Base-by-base conservation (phyloP, 768 basidiomycete genomes). In the Mycena filopes region DNA sequence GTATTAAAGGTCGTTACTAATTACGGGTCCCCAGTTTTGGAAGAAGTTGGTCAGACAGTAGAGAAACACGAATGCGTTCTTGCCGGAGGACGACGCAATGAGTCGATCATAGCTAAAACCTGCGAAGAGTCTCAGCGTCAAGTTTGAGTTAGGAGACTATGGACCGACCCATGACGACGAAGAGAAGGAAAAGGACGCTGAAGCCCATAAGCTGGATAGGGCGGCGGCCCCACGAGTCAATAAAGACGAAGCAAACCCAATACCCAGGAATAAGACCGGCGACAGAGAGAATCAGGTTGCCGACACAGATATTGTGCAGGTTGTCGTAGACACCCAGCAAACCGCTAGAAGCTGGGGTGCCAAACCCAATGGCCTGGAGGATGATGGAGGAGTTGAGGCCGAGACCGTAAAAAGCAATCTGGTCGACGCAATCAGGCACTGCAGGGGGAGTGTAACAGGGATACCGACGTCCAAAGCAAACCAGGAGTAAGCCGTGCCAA, bases 41-140 rank as follows among this genome's bases (percentile, higher is more conserved):
- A 94, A 93, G 81, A 94, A 94, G 75, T 92, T 91, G 71, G 92
- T 86, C n/a, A 95, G 80, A 74, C 92, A 92, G 80, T 95, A 95
- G 28, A 93, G 84, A 80, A 91, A 90, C 51, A 93, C 88, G 75
- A 95, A 94, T 2, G 83, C 92, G 38, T 87, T 86, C 18, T 51
- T 82, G 21, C 79, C 75, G 2, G 74, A 13, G 3, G 68, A 4
- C 2, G 82, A 84, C 31, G 83, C 81, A 51, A 48, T 88, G 56
- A 89, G 81, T 70, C 80, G 83, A 73, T 90, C 82, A 67, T 85
- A 93, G 18, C 79, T 89, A 74, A 92, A 93, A 66, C 91, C 90
- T 89, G 62, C 31, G 36, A 36, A 15, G 50, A 43, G 42, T 23
- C 42, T 68, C 28, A 68, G 64, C 2, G 47, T 11, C 43, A 55